A percentile compares a stretch with the other conserved stretches of the same genome.
phyloP scores from a whole-genome alignment of 2,329 filamentous ascomycete species.

The Ophiostoma perfectum region DNA sequence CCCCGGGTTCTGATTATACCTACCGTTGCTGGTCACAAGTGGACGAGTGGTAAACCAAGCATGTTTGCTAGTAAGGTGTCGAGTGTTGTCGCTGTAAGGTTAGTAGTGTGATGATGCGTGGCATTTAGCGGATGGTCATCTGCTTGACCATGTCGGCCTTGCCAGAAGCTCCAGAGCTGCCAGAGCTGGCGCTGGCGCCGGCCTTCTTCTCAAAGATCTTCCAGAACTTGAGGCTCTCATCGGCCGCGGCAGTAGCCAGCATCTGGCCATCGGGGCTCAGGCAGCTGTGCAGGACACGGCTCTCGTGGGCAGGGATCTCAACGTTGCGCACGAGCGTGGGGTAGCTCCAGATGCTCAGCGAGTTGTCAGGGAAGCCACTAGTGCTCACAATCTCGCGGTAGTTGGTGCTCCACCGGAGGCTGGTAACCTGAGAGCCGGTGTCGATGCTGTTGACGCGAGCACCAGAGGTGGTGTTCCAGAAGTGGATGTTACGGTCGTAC shows the following conservation, averaged over 20 bases:
- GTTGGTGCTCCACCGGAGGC: slow-evolving; percentile 89
- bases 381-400: slow-evolving; percentile 98
- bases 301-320: slow-evolving; percentile 96
- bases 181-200: slow-evolving; percentile 60
- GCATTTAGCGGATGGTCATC: slow-evolving; percentile 80
- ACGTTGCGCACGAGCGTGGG: slow-evolving; percentile 94
- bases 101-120: background rate
- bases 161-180: slow-evolving; percentile 61
- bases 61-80: slow-evolving; percentile 14
- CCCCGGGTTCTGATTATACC: slow-evolving; percentile 35
- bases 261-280: slow-evolving; percentile 97
- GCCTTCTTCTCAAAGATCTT: slow-evolving; percentile 99
- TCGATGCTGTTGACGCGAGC: slow-evolving; percentile 99
- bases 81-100: slow-evolving; percentile 20
- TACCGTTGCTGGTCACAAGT: slow-evolving; percentile 37
- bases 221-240: slow-evolving; percentile 99
- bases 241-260: slow-evolving; percentile 90
- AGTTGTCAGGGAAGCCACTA: slow-evolving; percentile 98
- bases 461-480: slow-evolving; percentile 99
- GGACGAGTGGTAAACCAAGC: slow-evolving; percentile 20
- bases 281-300: slow-evolving; percentile 90
- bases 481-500: slow-evolving; percentile 97
- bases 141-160: slow-evolving; percentile 88
- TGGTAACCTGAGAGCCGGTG: slow-evolving; percentile 95
- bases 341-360: slow-evolving; percentile 98